A percentile compares a stretch with the other conserved stretches of the same genome.
Evolutionary conservation across 2,329 filamentous ascomycete genomes (phyloP).

Genomic region (Paraconiothyrium sp.): DNA sequence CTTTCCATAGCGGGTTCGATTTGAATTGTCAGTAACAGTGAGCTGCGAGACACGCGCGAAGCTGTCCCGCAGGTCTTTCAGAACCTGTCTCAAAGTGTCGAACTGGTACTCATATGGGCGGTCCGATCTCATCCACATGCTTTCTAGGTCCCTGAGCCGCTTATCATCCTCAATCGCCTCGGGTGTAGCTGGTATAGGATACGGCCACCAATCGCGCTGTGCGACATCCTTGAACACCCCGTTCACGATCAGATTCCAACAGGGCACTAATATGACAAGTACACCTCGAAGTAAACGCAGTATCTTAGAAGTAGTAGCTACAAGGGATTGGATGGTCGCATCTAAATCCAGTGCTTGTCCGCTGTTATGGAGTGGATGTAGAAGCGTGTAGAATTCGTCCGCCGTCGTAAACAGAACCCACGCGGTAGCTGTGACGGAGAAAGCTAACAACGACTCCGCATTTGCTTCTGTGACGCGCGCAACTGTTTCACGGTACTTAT

Average conservation of each 20-base stretch:
- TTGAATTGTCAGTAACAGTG: slow-evolving; percentile 12
- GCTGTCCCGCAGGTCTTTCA: slow-evolving; percentile 29
- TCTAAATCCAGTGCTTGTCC: neutral
- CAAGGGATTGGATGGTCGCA: slow-evolving; percentile 10
- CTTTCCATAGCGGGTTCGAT: neutral
- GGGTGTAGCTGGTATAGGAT: slow-evolving; percentile 21
- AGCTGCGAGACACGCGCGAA: slow-evolving; percentile 38
- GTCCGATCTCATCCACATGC: slow-evolving; percentile 33
- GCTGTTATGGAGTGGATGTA: slow-evolving; percentile 16
- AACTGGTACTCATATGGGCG: slow-evolving; percentile 37
- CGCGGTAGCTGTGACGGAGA: slow-evolving; percentile 27
- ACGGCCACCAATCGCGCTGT: slow-evolving; percentile 40
- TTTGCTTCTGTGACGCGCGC: slow-evolving; percentile 50
- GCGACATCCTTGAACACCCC: slow-evolving; percentile 29
- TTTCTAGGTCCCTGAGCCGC: slow-evolving; percentile 30
- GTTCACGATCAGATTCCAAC: slow-evolving; percentile 30
- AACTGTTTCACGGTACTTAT: slow-evolving; percentile 31
- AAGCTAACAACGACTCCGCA: slow-evolving; percentile 51
- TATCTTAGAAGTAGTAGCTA: slow-evolving; percentile 18
- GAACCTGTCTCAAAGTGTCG: slow-evolving; percentile 26
- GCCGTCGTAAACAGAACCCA: slow-evolving; percentile 28
- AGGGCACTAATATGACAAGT: slow-evolving; percentile 37
- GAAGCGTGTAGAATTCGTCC: slow-evolving; percentile 25
- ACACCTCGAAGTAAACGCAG: slow-evolving; percentile 33
- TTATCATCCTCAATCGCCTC: slow-evolving; percentile 27